A percentile compares a stretch with the other conserved stretches of the same genome.
Conservation (phyloP, 352 stramenopile species). For the Phytophthora meadii region DNA sequence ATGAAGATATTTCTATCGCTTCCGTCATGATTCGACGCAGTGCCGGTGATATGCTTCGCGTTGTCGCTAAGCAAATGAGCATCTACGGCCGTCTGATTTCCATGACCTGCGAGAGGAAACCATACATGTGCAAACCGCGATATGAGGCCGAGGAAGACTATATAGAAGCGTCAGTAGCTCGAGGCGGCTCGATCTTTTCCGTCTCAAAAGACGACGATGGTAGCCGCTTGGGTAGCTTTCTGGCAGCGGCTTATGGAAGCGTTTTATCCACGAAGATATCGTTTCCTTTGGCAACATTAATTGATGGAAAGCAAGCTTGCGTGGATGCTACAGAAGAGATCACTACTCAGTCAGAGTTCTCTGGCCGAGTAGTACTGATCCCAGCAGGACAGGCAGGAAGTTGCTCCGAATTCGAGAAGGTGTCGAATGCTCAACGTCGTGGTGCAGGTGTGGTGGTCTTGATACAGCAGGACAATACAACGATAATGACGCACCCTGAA, state of each 20-base stretch:
- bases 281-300: conserved; percentile 27
- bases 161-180: conserved; percentile 33
- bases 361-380: conserved; percentile 45
- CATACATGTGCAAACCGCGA: conserved; percentile 53
- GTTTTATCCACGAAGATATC: conserved; percentile 37
- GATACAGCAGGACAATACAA: conserved; percentile 28
- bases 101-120: conserved; percentile 58
- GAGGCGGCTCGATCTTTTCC: conserved; percentile 48
- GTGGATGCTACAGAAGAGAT: conserved; percentile 18
- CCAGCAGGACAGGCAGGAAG: conserved; percentile 16
- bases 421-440: conserved; percentile 52
- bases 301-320: conserved; percentile 41
- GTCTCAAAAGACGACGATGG: conserved; percentile 11
- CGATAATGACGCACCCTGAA: conserved; percentile 39
- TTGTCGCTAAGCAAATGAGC: conserved; percentile 24
- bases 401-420: conserved; percentile 51
- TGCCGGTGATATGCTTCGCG: conserved; percentile 57
- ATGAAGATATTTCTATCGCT: conserved; percentile 53
- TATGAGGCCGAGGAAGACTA: conserved; percentile 44
- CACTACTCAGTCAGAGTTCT: conserved; percentile 20
- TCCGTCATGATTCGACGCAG: conserved; percentile 70
- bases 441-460: conserved; percentile 51
- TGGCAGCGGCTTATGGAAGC: conserved; percentile 59
- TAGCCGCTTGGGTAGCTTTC: conserved; percentile 50
- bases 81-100: conserved; percentile 60